Evolutionary conservation across 306 rosid species (phyloP), one percentile per base, ranked within the genome.

Genomic region (Castanea crenata): DNA sequence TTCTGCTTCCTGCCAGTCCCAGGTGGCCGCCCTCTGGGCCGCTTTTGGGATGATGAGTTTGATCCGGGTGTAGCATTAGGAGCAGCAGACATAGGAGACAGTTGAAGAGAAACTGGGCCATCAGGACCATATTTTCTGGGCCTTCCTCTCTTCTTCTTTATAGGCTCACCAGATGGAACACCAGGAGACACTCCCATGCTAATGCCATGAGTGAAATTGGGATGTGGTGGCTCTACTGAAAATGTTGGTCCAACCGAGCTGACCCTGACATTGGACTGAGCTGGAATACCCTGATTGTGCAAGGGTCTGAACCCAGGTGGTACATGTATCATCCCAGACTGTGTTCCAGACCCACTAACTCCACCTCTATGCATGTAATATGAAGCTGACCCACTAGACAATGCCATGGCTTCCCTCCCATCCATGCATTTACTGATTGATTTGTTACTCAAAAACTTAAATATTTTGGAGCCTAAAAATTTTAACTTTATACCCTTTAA

Each of bases 1-100:
- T 90, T 92, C 82, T 96, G 98, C 80, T 93, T 96, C 88, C 98
- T 91, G 62, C 99, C 98, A 79, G 85, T 86, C 76, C 99, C 99
- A 18, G 86, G 98, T 0, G 98, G 98, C 52, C 98, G 91, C 27
- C 98, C 98, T 74, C 93, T 76, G 19, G 80, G 81, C 38, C 91
- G 82, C 76, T 87, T 91, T 38, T 87, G 83, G 7, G 88, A 55
- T 0, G 82, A 81, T n/a, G 88, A 67, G 75, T 76, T 76, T 16
- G 96, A 82, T 1, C 87, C 94, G 0, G 89, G 92, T 5, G 84
- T 61, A 34, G 89, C 83, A 74, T 84, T 88, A 63, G 89, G 86
- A 67, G 88, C 74, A 32, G 77, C 87, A 68, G 94, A 82, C 91
- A 92, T 74, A 27, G 97, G 89, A 86, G 97, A 89, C 76, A 93